Evolutionary conservation across 768 basidiomycete species (phyloP), one percentile per base, ranked within the genome.

Genomic region (Filobasidium wieringae): DNA sequence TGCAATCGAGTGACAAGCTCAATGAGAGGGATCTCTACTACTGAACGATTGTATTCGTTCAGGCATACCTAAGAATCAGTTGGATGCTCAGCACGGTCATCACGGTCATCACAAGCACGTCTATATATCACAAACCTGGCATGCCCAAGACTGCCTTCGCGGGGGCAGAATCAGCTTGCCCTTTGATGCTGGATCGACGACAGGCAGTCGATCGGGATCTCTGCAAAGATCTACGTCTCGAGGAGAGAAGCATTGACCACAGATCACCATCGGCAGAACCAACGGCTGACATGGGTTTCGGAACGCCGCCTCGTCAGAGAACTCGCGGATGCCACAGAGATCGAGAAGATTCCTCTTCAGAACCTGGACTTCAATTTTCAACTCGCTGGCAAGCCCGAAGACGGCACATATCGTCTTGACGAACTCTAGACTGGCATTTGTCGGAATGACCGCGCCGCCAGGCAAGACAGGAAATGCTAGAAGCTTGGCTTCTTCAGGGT

Each of bases 221-320:
- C 93, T 82, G 70, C 93, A 96, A 67, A 99, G 87, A 72, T 99
- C 95, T 66, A 99, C 87, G 71, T 93, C 90, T 2, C 86, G 82
- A 59, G 91, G 79, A 14, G 78, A 75, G 71, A 90, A 91, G 74
- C 88, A 97, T 66, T 84, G 81, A 39, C 81, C 82, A 70, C 93
- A 96, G 30, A 92, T 87, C 34, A 96, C 85, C 70, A 87, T 87
- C 41, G 83, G 77, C 27, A 97, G 73, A 64, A 86, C 85, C 55
- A 93, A 79, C 69, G 89, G 85, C 58, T 61, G 63, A 75, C 91
- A 96, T 0, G 92, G 92, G 70, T 95, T 95, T 53, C 82, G 82
- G 79, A 92, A 99, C 1, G 79, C 72, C 3, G 91, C 91, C 51
- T 91, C 87, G 53, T 77, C 76, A 7, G 89, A 83, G 66, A 93